Evolutionary conservation across 2,329 filamentous ascomycete genomes (phyloP), one percentile per base, ranked within the genome.

Genomic region (Thielaviopsis euricoi): DNA sequence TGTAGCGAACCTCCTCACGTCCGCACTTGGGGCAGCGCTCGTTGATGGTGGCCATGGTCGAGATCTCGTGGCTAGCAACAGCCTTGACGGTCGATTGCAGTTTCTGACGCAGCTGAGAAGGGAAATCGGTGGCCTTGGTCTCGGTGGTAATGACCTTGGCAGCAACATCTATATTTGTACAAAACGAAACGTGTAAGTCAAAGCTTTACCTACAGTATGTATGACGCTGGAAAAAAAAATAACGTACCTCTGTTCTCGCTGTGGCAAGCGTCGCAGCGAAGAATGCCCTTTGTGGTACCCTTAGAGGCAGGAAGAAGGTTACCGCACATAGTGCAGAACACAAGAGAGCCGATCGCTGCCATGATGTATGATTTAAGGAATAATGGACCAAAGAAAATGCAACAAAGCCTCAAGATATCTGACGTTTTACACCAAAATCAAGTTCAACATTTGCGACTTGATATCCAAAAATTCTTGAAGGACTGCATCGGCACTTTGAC

Each of bases 321-420:
- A 61, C 91, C 91, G 70, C 91, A 97, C 68, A 90, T 87, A 57
- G 79, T 87, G 74, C 91, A 97, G 71, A 97, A 97, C 40, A 95
- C 84, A 48, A 97, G 77, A 56, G 89, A 91, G 58, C 89, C 91
- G 64, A 96, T 89, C 19, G 87, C 83, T 63, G 90, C 83, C 91
- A 96, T 96, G 7, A 19, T 61, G 29, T 64, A 73, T n/a, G 21
- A 50, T 6, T 26, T 26, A 17, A 2, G 22, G 43, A 48, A 9
- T 21, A 48, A 52, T 26, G 3, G n/a, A 52, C n/a, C 22, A n/a
- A n/a, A 25, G 10, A 15, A 52, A 52, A 52, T 26, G 22, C 50
- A 52, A 13, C 9, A 22, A 22, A 29, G 50, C 53, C 12, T 56
- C 25, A 61, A 54, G 4, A 10, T 48, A 6, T 10, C 43, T 6